These are phyloP conservation scores for Gossypium mustelinum DNA, from an alignment of 345 rosid genomes.

Conservation along the genomic window DNA sequence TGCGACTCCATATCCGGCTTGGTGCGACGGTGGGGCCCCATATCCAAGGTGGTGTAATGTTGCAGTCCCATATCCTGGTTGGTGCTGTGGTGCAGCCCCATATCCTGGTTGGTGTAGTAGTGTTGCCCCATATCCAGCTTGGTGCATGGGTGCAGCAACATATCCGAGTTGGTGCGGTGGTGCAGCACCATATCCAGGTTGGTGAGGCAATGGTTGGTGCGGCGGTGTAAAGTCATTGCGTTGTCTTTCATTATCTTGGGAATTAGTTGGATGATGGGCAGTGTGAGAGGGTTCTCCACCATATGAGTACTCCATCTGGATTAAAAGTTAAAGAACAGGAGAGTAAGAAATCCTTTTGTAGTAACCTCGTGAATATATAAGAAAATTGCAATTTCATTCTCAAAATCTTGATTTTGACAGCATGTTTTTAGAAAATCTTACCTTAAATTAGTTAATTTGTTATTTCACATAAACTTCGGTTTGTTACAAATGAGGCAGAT, in stretches of 20 bases:
- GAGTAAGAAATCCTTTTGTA: not conserved
- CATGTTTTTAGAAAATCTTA: not conserved
- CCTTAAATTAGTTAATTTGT: not conserved
- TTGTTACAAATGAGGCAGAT: not conserved
- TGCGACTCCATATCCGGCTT: not conserved
- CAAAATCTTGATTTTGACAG: not conserved
- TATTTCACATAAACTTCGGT: not conserved
- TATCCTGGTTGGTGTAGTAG: not conserved
- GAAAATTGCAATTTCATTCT: not conserved
- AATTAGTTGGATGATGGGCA: no score
- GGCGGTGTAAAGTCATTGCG: slow-evolving; percentile 5
- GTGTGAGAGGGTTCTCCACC: not conserved
- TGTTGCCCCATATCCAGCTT: not conserved
- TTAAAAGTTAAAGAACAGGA: not conserved
- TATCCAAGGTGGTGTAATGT: not conserved
- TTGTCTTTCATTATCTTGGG: slow-evolving; percentile 6
- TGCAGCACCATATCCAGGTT: not conserved
- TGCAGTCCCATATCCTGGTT: not conserved
- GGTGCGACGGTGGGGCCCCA: not conserved
- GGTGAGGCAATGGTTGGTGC: slow-evolving; percentile 4
- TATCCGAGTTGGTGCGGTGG: not conserved
- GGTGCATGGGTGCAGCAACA: not conserved
- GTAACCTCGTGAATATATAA: not conserved
- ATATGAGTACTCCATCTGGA: slow-evolving; percentile 45
- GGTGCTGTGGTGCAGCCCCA: not conserved